Evolutionary conservation across 768 basidiomycete genomes (phyloP), one percentile per base, ranked within the genome.

Genomic region (Termitomyces sp.): DNA sequence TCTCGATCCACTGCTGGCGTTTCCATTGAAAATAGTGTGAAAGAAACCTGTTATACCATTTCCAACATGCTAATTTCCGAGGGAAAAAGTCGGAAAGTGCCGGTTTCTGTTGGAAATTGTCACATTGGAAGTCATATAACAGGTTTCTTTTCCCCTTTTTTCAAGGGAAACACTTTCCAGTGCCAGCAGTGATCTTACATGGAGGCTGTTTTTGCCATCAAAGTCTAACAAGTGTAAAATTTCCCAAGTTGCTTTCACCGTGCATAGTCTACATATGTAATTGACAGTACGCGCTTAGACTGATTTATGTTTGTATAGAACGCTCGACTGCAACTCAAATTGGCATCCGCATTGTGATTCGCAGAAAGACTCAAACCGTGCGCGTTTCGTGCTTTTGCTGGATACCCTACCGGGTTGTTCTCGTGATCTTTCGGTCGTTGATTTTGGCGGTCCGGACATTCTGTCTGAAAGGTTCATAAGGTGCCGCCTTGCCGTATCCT

Each of bases 371-470:
- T 7, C n/a, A 12, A 32, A 10, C 12, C n/a, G 20, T 31, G 27
- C 8, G 46, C 26, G 5, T 12, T 31, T 47, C 46, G 31, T 34
- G 20, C 5, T 16, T 18, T 24, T 36, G 7, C 16, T 16, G 16
- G 16, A 10, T 22, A 18, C 16, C 2, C 10, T 4, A 10, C 22
- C 29, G 36, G 41, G 9, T 5, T 5, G 46, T 41, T 57, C 56
- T 46, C 56, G 44, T 57, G 56, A 57, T 46, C 56, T 31, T 44
- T 24, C n/a, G 10, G 43, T 20, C n/a, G 20, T 37, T 26, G 24
- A 43, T 34, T 37, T 1, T 27, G 26, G 42, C 56, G 56, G 56
- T 53, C 50, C 56, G 56, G 50, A 5, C 36, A 36, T 54, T 27
- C n/a, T 29, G 42, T 54, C 24, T 5, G n/a, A 34, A 34, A 41